Base-by-base conservation (phyloP, 2,329 filamentous ascomycete species). In the Dothiorella sarmentorum region DNA sequence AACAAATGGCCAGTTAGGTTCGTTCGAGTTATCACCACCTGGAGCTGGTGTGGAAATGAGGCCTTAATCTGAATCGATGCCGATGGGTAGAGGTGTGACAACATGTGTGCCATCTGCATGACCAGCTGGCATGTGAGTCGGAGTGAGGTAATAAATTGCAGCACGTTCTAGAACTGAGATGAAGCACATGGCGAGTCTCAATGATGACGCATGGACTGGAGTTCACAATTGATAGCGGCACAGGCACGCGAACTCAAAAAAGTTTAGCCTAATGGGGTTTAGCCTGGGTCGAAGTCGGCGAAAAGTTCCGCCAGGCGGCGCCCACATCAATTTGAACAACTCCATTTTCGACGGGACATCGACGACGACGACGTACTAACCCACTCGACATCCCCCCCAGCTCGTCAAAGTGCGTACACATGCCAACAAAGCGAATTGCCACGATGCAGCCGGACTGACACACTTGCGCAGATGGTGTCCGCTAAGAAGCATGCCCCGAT, bases 401-500 rank as follows among this genome's bases (percentile, higher is more conserved):
- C 56, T n/a, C 62, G 68, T 67, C 68, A 73, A 70, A 72, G 71
- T 73, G 65, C 66, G 70, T 69, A 63, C 37, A 43, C 56, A 59
- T 13, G 37, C 27, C 24, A 38, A 17, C 24, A 37, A 17, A 7
- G 33, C 44, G n/a, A n/a, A n/a, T 20, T 7, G 10, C 26, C 44
- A 56, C 47, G 18, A 42, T 57, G 47, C 60, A 56, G 61, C 60
- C 26, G 33, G 63, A 63, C 69, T 73, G 59, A 72, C 60, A 56
- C 15, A 29, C 27, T 40, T 45, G 40, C 31, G 10, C 65, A 93
- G 92, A 97, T 97, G 94, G 91, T 93, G 85, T 86, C 92, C 88
- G 90, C 93, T 82, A 96, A 95, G 90, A 95, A 96, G 86, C 94
- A 97, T 82, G 87, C 97, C 78, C 88, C 92, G 76, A 99, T 99